These are phyloP conservation scores for Cordyceps militaris DNA, from an alignment of 2,329 filamentous ascomycete genomes.

Conservation along the genomic window DNA sequence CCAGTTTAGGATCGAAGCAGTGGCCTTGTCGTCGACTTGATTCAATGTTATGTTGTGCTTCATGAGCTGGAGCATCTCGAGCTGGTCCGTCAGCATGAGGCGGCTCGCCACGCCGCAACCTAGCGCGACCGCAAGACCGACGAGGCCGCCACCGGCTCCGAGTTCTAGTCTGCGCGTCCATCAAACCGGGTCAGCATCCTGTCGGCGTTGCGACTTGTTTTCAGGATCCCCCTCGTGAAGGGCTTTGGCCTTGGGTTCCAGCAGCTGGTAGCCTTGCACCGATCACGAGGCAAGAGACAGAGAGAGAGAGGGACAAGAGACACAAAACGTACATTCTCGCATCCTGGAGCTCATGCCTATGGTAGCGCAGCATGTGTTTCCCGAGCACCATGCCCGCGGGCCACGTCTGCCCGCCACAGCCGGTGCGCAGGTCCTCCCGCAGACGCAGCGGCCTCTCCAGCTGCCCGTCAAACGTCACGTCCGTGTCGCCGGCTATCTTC, in stretches of 20 bases:
- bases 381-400: conserved; percentile 84
- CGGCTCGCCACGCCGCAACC: conserved; percentile 46
- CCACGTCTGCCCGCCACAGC: conserved; percentile 92
- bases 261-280: no score
- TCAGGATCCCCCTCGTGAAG: no score
- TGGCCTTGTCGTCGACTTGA: conserved; percentile 53
- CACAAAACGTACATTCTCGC: conserved; percentile 57
- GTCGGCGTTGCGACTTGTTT: not conserved
- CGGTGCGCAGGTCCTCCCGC: conserved; percentile 77
- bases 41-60: conserved; percentile 82
- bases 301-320: not conserved
- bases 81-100: conserved; percentile 79
- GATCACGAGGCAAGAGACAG: not conserved
- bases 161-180: conserved; percentile 64
- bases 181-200: not conserved
- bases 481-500: conserved; percentile 46
- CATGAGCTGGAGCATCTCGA: conserved; percentile 81
- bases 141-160: conserved; percentile 84
- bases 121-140: conserved; percentile 58
- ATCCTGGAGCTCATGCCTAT: conserved; percentile 52
- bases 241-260: no score
- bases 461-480: conserved; percentile 64
- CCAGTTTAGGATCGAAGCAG: conserved; percentile 75
- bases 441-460: conserved; percentile 64
- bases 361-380: conserved; percentile 76